Evolutionary conservation across 2,329 filamentous ascomycete genomes (phyloP).

Genomic region (Colletotrichum euphorbiae): DNA sequence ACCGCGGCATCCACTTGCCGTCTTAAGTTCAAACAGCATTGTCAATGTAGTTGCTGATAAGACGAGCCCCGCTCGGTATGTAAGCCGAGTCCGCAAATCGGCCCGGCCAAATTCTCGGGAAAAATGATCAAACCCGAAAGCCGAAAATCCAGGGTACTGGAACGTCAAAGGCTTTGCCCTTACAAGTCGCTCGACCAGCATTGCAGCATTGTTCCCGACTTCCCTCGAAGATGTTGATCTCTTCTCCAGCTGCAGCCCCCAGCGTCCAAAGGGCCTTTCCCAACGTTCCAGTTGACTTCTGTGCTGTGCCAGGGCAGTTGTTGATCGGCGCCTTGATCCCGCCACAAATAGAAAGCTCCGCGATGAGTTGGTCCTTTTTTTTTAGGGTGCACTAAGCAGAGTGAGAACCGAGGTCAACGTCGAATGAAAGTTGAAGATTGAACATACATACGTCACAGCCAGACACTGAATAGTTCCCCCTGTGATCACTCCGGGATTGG

Average conservation of each 20-base stretch:
- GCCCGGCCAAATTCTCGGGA: slow-evolving; percentile 5
- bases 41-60: not conserved
- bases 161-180: not conserved
- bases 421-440: not conserved
- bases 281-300: not conserved
- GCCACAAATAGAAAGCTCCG: slow-evolving; percentile 2
- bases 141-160: not conserved
- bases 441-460: not conserved
- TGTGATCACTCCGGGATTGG: not conserved
- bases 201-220: slow-evolving; percentile 4
- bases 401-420: not conserved
- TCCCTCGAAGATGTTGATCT: slow-evolving; percentile 14
- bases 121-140: slow-evolving; percentile 14
- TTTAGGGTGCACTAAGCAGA: not conserved
- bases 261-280: slow-evolving; percentile 8
- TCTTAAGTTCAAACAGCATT: not conserved
- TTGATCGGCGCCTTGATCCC: slow-evolving; percentile 8
- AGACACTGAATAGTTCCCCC: slow-evolving; percentile 8
- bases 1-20: slow-evolving; percentile 16
- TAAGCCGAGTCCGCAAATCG: slow-evolving; percentile 12
- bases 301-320: slow-evolving; percentile 7
- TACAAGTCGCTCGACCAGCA: not conserved
- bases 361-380: not conserved
- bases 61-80: slow-evolving; percentile 32
- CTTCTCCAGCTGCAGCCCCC: not conserved